Conservation (phyloP, 306 rosid species). For the Trifolium fragiferum region DNA sequence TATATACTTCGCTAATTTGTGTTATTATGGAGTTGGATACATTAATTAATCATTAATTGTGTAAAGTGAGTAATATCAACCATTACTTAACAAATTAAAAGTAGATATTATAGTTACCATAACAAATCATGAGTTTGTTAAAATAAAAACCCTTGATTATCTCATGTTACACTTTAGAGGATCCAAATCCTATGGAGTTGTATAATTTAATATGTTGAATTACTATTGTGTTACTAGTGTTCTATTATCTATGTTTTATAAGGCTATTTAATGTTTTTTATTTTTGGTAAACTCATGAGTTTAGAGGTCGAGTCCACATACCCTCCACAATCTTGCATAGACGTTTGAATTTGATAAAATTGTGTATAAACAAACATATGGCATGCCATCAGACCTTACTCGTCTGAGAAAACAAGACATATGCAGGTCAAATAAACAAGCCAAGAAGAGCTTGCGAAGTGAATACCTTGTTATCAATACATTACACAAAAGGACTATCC, state of each 20-base stretch:
- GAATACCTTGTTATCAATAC: conserved; percentile 83
- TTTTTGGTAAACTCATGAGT: neutral
- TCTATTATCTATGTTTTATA: neutral
- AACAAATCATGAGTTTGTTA: neutral
- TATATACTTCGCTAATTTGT: neutral
- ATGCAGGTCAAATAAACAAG: conserved; percentile 32
- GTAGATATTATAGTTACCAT: neutral
- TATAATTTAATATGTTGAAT: conserved; percentile 2
- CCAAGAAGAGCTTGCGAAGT: conserved; percentile 26
- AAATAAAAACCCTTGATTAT: neutral
- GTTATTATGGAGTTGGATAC: neutral
- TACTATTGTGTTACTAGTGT: neutral
- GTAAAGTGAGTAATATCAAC: neutral
- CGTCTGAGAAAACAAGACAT: conserved; percentile 42
- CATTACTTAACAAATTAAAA: too few species aligned
- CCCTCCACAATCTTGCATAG: neutral
- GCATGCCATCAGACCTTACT: conserved; percentile 33
- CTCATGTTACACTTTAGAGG: neutral
- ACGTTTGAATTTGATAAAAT: neutral
- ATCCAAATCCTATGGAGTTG: neutral
- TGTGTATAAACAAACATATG: conserved; percentile 5
- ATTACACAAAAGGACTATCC: conserved; percentile 73
- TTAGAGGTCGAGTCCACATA: neutral
- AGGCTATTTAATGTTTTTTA: neutral
- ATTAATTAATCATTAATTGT: too few species aligned